Evolutionary conservation across 139 green algal genomes (phyloP), one percentile per base, ranked within the genome.

Genomic region (Chlamydomonas sp.): DNA sequence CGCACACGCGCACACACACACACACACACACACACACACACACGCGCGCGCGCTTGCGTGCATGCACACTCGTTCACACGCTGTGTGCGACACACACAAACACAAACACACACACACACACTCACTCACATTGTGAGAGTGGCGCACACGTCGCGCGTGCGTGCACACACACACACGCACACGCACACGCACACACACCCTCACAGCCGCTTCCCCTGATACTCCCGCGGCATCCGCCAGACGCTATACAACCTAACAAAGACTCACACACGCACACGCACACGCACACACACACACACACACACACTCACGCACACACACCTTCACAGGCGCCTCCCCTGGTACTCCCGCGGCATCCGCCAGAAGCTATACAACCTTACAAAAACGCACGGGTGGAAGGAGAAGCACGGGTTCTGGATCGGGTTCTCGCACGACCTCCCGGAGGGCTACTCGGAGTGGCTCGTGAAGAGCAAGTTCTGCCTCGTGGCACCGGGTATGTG

Each of bases 221-320:
- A 75, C 76, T 73, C 60, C 49, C 74, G 76, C 26, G 71, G 71
- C 35, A 81, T 81, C 38, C 66, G 76, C 2, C 76, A 81, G 71
- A 69, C 38, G 60, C 49, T 81, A 31, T 67, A 77, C 49, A 33
- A 69, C n/a, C 36, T 81, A 49, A 37, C 35, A 5, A 49, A 70
- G 30, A 50, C 72, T 0, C 26, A 64, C 2, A n/a, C n/a, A n/a
- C n/a, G n/a, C n/a, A n/a, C n/a, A n/a, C n/a, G n/a, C n/a, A n/a
- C n/a, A n/a, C n/a, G n/a, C n/a, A n/a, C n/a, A n/a, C n/a, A n/a
- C n/a, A n/a, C n/a, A 54, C 43, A 26, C 16, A 26, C 43, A 26
- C 16, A 54, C 20, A 20, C 43, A 26, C 16, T 54, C 20, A 26
- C 20, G 16, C 13, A 54, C 13, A 54, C 20, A 54, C 43, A 26